phyloP scores from a whole-genome alignment of 2,329 filamentous ascomycete genomes.

The Phialophora macrospora region DNA sequence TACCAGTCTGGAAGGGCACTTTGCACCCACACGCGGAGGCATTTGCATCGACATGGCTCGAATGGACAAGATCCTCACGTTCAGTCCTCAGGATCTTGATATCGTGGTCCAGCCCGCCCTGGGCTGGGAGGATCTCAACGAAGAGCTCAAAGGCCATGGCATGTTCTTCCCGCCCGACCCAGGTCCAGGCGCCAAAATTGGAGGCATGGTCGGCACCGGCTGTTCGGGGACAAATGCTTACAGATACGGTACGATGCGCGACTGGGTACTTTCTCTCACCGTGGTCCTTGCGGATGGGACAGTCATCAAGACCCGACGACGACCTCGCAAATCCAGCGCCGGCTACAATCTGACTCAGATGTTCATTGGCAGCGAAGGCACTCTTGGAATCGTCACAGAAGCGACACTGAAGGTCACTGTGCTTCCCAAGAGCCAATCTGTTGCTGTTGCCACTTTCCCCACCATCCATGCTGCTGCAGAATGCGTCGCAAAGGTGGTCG shows the following conservation, averaged over 20 bases:
- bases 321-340: conserved; percentile 85
- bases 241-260: conserved; percentile 91
- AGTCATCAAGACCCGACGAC: conserved; percentile 83
- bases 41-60: conserved; percentile 83
- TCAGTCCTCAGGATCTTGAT: conserved; percentile 79
- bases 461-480: conserved; percentile 72
- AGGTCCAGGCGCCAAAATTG: conserved; percentile 89
- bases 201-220: conserved; percentile 65
- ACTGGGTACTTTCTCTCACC: conserved; percentile 86
- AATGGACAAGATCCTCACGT: conserved; percentile 78
- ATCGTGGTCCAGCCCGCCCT: conserved; percentile 79
- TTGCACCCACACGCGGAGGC: conserved; percentile 78
- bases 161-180: conserved; percentile 93
- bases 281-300: conserved; percentile 91
- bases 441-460: conserved; percentile 74
- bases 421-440: conserved; percentile 76
- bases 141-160: conserved; percentile 71
- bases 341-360: conserved; percentile 90
- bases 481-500: conserved; percentile 80
- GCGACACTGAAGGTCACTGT: conserved; percentile 86
- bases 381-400: conserved; percentile 87
- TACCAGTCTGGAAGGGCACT: conserved; percentile 88
- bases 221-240: conserved; percentile 82
- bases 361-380: conserved; percentile 90
- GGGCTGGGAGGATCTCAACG: conserved; percentile 85